Conservation (phyloP, 352 stramenopile species). For the Pythium rhizo-oryzae region DNA sequence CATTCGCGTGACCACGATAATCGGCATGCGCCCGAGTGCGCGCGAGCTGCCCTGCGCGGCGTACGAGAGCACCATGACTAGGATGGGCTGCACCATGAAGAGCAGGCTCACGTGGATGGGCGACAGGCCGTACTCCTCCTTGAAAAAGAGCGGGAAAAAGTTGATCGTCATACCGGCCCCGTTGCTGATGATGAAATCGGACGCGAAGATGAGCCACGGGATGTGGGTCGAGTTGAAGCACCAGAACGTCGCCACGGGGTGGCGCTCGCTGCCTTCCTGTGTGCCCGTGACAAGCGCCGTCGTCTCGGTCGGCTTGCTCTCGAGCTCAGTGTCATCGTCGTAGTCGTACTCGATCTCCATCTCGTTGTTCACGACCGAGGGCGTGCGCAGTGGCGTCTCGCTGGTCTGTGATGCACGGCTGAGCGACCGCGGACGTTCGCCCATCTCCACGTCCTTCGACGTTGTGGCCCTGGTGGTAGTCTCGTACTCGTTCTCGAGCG, state of each 20-base stretch:
- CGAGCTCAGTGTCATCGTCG: conserved; percentile 37
- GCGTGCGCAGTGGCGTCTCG: conserved; percentile 50
- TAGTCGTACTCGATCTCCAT: conserved; percentile 77
- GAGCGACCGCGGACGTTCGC: background rate
- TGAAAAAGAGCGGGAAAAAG: conserved; percentile 73
- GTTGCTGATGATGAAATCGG: conserved; percentile 75
- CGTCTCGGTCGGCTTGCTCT: conserved; percentile 34
- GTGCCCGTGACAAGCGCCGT: conserved; percentile 30
- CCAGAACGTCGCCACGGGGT: conserved; percentile 14
- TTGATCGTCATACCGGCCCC: conserved; percentile 56
- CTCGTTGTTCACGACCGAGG: conserved; percentile 58
- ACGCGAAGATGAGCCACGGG: conserved; percentile 59
- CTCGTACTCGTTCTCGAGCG: conserved; percentile 17
- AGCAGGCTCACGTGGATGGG: conserved; percentile 58
- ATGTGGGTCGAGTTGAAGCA: conserved; percentile 48
- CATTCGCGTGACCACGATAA: conserved; percentile 47
- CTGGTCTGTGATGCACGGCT: conserved; percentile 32
- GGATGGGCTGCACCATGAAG: conserved; percentile 53
- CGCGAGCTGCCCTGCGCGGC: conserved; percentile 33
- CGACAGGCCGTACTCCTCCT: conserved; percentile 52
- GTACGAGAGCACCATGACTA: conserved; percentile 54
- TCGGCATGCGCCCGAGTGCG: conserved; percentile 57
- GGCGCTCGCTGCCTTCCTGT: background rate
- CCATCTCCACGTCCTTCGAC: conserved; percentile 5
- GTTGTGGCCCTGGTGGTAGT: background rate